Conservation (phyloP, 352 stramenopile genomes). For the Phytopythium helicoides region DNA sequence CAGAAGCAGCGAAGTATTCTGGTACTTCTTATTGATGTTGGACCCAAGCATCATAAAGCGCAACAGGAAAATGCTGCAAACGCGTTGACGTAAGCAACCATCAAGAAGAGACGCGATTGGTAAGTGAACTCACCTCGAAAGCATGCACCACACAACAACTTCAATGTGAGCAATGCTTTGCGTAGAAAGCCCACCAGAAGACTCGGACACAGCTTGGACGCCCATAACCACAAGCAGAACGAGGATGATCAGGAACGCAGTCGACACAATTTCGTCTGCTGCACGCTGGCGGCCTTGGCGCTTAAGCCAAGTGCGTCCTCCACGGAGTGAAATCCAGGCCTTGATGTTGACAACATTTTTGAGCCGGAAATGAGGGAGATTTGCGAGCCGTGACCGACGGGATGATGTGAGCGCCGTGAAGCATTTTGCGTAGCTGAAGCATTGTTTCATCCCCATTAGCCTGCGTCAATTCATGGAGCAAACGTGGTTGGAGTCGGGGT, state of each 20-base stretch:
- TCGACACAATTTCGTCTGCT: conserved; percentile 88
- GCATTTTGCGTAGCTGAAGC: conserved; percentile 78
- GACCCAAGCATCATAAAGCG: conserved; percentile 91
- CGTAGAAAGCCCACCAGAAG: conserved; percentile 34
- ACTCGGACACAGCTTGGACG: conserved; percentile 77
- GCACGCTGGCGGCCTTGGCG: conserved; percentile 80
- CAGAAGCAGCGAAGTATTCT: conserved; percentile 89
- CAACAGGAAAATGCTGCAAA: conserved; percentile 82
- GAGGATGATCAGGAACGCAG: conserved; percentile 85
- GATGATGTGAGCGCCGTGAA: conserved; percentile 88
- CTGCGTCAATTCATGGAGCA: neutral
- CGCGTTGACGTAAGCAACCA: conserved; percentile 6
- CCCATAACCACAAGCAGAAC: conserved; percentile 84
- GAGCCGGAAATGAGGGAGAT: conserved; percentile 85
- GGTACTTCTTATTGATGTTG: conserved; percentile 91
- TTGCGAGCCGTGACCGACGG: conserved; percentile 73
- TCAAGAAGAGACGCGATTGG: conserved; percentile 3
- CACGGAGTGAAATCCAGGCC: conserved; percentile 86
- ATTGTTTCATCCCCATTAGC: too few relatives aligned
- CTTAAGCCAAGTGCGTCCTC: conserved; percentile 86
- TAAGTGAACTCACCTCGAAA: conserved; percentile 51
- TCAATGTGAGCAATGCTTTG: conserved; percentile 81
- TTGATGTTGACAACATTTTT: conserved; percentile 93
- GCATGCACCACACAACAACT: conserved; percentile 85
- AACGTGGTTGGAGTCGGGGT: neutral